phyloP scores from a whole-genome alignment of 495 filamentous ascomycete species.

The Aspergillus diversus region DNA sequence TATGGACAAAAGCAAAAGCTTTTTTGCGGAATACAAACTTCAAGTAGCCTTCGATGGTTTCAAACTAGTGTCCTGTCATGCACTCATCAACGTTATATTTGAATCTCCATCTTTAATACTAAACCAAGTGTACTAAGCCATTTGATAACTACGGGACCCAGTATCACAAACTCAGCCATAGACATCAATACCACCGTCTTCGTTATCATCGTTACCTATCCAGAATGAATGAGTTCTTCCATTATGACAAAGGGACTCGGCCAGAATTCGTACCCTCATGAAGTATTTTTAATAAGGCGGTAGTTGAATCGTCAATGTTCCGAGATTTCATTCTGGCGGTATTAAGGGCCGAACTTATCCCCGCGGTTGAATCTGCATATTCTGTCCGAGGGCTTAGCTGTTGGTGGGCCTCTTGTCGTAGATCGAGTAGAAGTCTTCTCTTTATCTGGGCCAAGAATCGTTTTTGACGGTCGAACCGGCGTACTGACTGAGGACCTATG shows the following conservation, averaged over 20 bases:
- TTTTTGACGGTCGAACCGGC: background rate
- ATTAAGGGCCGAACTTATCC: conserved; percentile 2
- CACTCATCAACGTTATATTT: background rate
- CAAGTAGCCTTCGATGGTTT: too few relatives aligned
- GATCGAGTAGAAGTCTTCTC: background rate
- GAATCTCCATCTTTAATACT: background rate
- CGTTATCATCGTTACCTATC: background rate
- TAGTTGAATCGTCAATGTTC: background rate
- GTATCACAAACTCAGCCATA: background rate
- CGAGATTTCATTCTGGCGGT: background rate
- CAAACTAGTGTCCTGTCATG: background rate
- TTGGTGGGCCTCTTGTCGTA: background rate
- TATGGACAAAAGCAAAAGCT: too few relatives aligned
- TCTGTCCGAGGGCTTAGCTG: background rate
- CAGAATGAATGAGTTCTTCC: background rate
- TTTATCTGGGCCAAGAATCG: background rate
- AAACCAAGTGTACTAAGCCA: background rate
- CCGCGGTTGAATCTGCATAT: background rate
- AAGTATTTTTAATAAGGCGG: background rate
- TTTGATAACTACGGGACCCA: background rate
- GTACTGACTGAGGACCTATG: background rate
- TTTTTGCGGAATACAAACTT: too few relatives aligned
- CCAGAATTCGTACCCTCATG: background rate
- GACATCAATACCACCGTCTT: background rate
- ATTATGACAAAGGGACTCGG: background rate